These are phyloP conservation scores for Eucalyptus cloeziana DNA, from an alignment of 345 rosid genomes.

Conservation along the genomic window DNA sequence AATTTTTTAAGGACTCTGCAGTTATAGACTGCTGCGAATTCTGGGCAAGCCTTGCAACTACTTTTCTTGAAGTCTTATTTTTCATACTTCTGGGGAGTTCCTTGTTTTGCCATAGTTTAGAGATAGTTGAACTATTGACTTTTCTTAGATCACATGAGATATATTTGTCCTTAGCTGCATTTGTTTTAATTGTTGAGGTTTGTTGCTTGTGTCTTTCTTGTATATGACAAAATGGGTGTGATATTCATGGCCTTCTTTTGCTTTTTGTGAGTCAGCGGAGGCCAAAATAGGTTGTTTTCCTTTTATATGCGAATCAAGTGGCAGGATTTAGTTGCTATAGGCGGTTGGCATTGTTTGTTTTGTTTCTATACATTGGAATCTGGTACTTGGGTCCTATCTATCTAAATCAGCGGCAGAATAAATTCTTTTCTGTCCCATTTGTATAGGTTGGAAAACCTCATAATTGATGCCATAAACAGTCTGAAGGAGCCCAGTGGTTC, in stretches of 20 bases:
- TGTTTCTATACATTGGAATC: not conserved
- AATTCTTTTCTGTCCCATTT: not conserved
- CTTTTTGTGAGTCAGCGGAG: not conserved
- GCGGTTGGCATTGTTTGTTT: not conserved
- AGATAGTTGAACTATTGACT: not conserved
- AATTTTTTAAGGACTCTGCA: not conserved
- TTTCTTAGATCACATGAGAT: not conserved
- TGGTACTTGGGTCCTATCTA: not conserved
- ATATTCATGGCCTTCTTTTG: not conserved
- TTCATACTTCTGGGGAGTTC: not conserved
- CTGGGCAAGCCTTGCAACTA: not conserved
- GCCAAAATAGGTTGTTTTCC: not conserved
- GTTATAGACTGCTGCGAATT: not conserved
- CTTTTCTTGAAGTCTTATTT: not conserved
- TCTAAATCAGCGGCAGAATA: not conserved
- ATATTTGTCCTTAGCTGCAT: not conserved
- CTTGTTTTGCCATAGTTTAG: not conserved
- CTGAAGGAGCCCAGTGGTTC: constrained; percentile 95
- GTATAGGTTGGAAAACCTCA: constrained; percentile 77
- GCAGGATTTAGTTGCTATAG: not conserved
- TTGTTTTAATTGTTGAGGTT: not conserved
- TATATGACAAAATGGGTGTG: not conserved
- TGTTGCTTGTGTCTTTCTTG: not conserved
- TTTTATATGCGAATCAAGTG: not conserved
- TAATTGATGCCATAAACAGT: constrained; percentile 76